Percentiles rank a stretch among this genome's conserved stretches.
Conservation (phyloP, 2,329 filamentous ascomycete species). For the Penicillium sp. region DNA sequence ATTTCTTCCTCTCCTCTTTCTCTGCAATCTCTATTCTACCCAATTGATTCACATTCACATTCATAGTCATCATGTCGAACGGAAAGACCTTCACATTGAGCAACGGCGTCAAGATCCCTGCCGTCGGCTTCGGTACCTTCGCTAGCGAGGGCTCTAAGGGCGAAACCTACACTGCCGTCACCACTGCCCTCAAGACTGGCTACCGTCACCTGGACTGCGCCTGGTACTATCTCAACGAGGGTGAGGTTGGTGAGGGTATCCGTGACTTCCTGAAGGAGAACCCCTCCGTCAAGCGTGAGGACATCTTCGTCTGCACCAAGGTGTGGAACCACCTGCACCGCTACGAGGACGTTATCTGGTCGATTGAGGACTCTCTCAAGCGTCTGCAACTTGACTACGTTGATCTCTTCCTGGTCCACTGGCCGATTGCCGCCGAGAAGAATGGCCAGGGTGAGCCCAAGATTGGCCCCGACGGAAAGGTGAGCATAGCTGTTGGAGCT, state of each 20-base stretch:
- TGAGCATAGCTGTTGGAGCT: slow-evolving; percentile 28
- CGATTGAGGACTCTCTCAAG: slow-evolving; percentile 64
- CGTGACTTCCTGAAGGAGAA: slow-evolving; percentile 59
- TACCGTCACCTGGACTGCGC: slow-evolving; percentile 62
- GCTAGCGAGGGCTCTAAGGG: slow-evolving; percentile 66
- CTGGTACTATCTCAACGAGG: slow-evolving; percentile 60
- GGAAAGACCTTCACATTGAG: slow-evolving; percentile 56
- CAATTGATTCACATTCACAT: slow-evolving; percentile 9
- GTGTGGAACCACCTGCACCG: slow-evolving; percentile 60
- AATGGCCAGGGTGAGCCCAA: slow-evolving; percentile 52
- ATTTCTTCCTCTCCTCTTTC: slow-evolving; percentile 9
- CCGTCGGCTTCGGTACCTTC: slow-evolving; percentile 68
- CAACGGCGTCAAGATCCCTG: slow-evolving; percentile 66
- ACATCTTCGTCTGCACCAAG: slow-evolving; percentile 58
- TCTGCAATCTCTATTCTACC: slow-evolving; percentile 1
- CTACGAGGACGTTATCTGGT: slow-evolving; percentile 51
- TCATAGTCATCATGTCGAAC: slow-evolving; percentile 56
- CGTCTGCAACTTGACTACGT: slow-evolving; percentile 72
- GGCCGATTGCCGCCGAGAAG: slow-evolving; percentile 57
- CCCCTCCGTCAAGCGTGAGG: slow-evolving; percentile 52
- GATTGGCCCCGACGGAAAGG: slow-evolving; percentile 57
- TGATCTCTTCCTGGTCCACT: slow-evolving; percentile 68
- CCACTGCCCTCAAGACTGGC: slow-evolving; percentile 54
- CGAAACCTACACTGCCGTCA: slow-evolving; percentile 60
- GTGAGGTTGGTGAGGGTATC: slow-evolving; percentile 57